phyloP scores from a whole-genome alignment of 2,329 filamentous ascomycete genomes.

The Aspergillus felis region DNA sequence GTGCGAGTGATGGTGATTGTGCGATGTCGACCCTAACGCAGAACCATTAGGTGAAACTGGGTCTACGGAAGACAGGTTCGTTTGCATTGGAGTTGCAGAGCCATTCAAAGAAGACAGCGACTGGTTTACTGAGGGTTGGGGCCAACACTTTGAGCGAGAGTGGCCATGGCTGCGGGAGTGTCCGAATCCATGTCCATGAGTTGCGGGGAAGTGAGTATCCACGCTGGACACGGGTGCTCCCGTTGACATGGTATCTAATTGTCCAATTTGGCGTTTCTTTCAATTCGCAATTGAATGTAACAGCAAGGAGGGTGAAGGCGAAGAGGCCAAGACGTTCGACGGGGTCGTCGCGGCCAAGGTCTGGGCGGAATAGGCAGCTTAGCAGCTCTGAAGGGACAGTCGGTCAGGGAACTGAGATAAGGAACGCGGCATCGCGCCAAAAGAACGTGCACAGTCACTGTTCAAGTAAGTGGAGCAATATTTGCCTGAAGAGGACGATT shows the following conservation, averaged over 20 bases:
- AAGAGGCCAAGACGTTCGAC: constrained; percentile 9
- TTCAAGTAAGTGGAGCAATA: neutral
- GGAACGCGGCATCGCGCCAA: constrained; percentile 18
- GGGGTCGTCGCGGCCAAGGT: constrained; percentile 6
- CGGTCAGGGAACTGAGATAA: constrained; percentile 9
- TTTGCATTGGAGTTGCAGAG: constrained; percentile 14
- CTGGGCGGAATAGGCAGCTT: constrained; percentile 11
- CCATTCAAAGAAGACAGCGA: constrained; percentile 19
- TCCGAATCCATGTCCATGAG: constrained; percentile 24
- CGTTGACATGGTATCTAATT: constrained; percentile 29
- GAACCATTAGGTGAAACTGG: constrained; percentile 22
- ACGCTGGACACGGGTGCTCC: constrained; percentile 26
- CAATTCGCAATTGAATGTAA: constrained; percentile 1
- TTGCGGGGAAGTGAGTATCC: constrained; percentile 23
- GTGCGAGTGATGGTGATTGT: constrained; percentile 36
- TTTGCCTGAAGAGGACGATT: neutral
- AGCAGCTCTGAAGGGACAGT: constrained; percentile 16
- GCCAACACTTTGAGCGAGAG: constrained; percentile 29
- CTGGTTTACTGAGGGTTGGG: constrained; percentile 24
- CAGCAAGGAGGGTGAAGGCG: constrained; percentile 4
- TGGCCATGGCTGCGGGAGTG: constrained; percentile 32
- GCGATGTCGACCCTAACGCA: constrained; percentile 20
- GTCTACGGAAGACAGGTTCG: constrained; percentile 13
- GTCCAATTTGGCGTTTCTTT: constrained; percentile 12
- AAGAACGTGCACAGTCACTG: neutral